phyloP scores from a whole-genome alignment of 2,329 filamentous ascomycete genomes.

The Didymellaceae sp. region DNA sequence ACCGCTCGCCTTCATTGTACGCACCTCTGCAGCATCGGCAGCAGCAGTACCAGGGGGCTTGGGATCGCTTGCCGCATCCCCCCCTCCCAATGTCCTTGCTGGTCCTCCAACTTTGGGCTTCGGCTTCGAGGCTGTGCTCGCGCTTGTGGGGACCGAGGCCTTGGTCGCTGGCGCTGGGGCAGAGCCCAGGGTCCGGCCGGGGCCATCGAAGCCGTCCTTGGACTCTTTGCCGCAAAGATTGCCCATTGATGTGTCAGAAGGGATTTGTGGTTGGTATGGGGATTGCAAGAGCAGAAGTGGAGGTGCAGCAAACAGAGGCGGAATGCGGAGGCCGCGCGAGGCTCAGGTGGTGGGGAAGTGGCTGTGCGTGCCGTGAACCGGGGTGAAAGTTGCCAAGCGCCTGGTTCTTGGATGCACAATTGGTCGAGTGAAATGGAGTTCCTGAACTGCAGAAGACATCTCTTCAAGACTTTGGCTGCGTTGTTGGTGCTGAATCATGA shows the following conservation, averaged over 20 bases:
- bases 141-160: conserved; percentile 38
- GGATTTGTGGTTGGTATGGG: not conserved
- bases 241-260: conserved; percentile 67
- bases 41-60: conserved; percentile 62
- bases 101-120: conserved; percentile 55
- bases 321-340: conserved; percentile 32
- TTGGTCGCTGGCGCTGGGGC: conserved; percentile 55
- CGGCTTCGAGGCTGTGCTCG: conserved; percentile 22
- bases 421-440: not conserved
- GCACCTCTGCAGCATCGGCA: conserved; percentile 83
- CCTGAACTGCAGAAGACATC: not conserved
- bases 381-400: conserved; percentile 29
- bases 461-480: not conserved
- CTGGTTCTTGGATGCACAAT: conserved; percentile 20
- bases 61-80: conserved; percentile 61
- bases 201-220: conserved; percentile 67
- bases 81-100: conserved; percentile 69
- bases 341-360: conserved; percentile 22
- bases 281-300: not conserved
- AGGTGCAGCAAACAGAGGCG: conserved; percentile 22
- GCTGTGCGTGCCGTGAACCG: conserved; percentile 19
- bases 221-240: conserved; percentile 80
- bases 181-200: conserved; percentile 74
- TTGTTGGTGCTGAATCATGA: not conserved
- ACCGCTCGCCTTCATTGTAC: conserved; percentile 39